A percentile compares a stretch with the other conserved stretches of the same genome.
Conservation (phyloP, 345 rosid species). For the Ceriops zippeliana region DNA sequence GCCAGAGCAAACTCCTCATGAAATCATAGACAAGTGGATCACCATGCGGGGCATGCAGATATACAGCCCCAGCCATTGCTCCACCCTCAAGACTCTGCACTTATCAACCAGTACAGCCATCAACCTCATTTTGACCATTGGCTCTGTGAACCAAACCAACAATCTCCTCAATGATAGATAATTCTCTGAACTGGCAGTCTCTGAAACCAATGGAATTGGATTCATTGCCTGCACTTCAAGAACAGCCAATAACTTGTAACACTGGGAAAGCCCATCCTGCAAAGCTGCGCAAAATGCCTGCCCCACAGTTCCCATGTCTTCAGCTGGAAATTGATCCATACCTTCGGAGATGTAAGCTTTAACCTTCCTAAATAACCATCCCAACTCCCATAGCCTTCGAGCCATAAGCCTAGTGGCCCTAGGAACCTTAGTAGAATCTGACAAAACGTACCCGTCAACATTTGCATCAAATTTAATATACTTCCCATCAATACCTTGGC, state of each 20-base stretch:
- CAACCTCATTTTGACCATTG: slow-evolving; percentile 91
- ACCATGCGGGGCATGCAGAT: slow-evolving; percentile 94
- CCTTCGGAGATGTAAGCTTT: slow-evolving; percentile 67
- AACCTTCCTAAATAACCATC: slow-evolving; percentile 94
- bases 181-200: slow-evolving; percentile 54
- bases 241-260: slow-evolving; percentile 84
- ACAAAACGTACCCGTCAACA: slow-evolving; percentile 66
- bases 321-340: slow-evolving; percentile 74
- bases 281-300: slow-evolving; percentile 96
- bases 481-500: slow-evolving; percentile 95
- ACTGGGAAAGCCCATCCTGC: slow-evolving; percentile 85
- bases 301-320: slow-evolving; percentile 85
- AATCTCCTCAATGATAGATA: slow-evolving; percentile 86
- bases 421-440: slow-evolving; percentile 59
- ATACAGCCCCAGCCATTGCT: slow-evolving; percentile 95
- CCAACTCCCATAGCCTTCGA: slow-evolving; percentile 84
- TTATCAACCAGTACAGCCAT: slow-evolving; percentile 98
- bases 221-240: slow-evolving; percentile 86
- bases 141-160: slow-evolving; percentile 90
- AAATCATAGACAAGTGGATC: slow-evolving; percentile 86
- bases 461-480: slow-evolving; percentile 58
- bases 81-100: slow-evolving; percentile 87
- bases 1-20: slow-evolving; percentile 72
- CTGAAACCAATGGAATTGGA: slow-evolving; percentile 87
- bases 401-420: slow-evolving; percentile 66